Percentiles rank a stretch among this genome's conserved stretches.
Conservation (phyloP, 192 early-diverging fungal species). For the Backusella tuberculispora region DNA sequence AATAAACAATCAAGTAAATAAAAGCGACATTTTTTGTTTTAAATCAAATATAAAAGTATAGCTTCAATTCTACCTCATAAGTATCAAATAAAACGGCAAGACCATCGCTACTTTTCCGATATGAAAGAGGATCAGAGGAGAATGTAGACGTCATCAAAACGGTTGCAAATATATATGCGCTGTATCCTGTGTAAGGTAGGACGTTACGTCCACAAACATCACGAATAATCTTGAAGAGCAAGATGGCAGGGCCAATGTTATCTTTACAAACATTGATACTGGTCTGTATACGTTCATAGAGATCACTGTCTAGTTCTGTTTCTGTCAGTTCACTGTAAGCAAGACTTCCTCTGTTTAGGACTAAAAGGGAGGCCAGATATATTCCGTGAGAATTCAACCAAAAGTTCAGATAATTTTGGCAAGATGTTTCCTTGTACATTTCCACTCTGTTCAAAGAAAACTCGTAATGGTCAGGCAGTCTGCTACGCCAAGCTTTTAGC, state of each 20-base stretch:
- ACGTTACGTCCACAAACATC: constrained; percentile 33
- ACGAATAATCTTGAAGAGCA: constrained; percentile 23
- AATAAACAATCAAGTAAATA: background rate
- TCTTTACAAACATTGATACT: constrained; percentile 31
- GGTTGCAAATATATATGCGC: constrained; percentile 39
- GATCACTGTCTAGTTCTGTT: background rate
- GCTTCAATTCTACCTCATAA: constrained; percentile 25
- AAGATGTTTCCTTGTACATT: constrained; percentile 22
- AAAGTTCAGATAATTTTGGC: constrained; percentile 28
- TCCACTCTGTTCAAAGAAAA: constrained; percentile 14
- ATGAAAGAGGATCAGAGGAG: constrained; percentile 20
- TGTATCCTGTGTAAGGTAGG: constrained; percentile 35
- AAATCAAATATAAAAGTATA: background rate
- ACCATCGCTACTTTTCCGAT: constrained; percentile 26
- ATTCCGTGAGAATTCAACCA: constrained; percentile 31
- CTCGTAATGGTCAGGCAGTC: constrained; percentile 18
- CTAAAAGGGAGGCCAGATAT: constrained; percentile 30
- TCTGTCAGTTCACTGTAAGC: constrained; percentile 28
- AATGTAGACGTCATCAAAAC: constrained; percentile 37
- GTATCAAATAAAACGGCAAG: constrained; percentile 23
- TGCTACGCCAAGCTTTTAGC: constrained; percentile 23
- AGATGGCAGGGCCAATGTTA: constrained; percentile 27
- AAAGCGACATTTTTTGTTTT: background rate
- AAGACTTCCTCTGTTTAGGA: constrained; percentile 34
- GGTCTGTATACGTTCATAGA: constrained; percentile 17